Conservation (phyloP, 2,329 filamentous ascomycete genomes). For the Colletotrichum camelliae region DNA sequence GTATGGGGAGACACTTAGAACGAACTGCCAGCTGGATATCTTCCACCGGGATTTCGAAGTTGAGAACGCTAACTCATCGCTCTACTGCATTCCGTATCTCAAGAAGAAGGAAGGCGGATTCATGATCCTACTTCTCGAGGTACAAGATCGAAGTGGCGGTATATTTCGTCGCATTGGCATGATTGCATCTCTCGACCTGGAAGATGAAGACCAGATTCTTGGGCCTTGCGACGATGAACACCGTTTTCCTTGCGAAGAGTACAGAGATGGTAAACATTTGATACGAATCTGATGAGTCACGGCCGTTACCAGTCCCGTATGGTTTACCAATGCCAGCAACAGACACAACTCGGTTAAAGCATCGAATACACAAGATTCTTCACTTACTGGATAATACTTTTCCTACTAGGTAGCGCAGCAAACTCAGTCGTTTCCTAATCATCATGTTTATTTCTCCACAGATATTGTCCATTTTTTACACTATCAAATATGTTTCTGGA, state of each 20-base stretch:
- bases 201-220: background rate
- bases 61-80: background rate
- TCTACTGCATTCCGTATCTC: background rate
- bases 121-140: background rate
- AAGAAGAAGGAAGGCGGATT: background rate
- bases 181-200: background rate
- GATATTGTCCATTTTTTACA: no score
- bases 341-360: fast-evolving
- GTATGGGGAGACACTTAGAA: no score
- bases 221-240: background rate
- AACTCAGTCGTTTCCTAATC: no score
- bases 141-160: background rate
- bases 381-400: no score
- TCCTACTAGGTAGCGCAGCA: no score
- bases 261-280: background rate
- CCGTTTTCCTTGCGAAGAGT: background rate
- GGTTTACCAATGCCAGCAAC: background rate
- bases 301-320: fast-evolving
- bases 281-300: background rate
- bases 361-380: no score
- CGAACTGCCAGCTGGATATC: fast-evolving
- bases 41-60: background rate
- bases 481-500: no score
- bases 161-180: background rate
- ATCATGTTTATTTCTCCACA: no score